Evolutionary conservation across 1,139 yeast genomes (phyloP).

Genomic region (Debaryomyces robertsiae): DNA sequence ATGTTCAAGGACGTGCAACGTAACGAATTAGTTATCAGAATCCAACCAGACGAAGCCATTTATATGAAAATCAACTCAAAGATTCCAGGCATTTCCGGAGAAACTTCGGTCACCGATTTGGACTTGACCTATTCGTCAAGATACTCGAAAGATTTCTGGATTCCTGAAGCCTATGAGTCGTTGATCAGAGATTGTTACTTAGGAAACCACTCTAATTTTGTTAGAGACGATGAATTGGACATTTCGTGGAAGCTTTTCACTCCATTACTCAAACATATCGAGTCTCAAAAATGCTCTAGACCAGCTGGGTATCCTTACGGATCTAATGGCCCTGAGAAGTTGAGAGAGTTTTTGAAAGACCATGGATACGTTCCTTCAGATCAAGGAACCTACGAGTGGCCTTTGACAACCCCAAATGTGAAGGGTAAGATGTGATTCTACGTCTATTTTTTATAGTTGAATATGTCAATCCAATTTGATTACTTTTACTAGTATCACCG

Average conservation of each 20-base stretch:
- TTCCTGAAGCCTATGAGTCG: conserved; percentile 97
- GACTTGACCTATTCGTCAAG: conserved; percentile 84
- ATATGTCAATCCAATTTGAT: not conserved
- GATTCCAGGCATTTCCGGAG: conserved; percentile 86
- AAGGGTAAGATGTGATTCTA: conserved; percentile 35
- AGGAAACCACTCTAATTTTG: conserved; percentile 96
- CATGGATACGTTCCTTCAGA: conserved; percentile 72
- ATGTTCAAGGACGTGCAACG: conserved; percentile 80
- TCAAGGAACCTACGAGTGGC: conserved; percentile 77
- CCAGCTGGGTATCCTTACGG: conserved; percentile 83
- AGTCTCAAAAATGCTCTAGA: conserved; percentile 63
- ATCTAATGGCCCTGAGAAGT: conserved; percentile 78
- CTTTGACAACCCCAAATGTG: conserved; percentile 63
- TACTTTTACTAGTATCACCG: not conserved
- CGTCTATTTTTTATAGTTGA: not conserved
- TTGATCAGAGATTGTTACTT: conserved; percentile 85
- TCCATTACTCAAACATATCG: conserved; percentile 80
- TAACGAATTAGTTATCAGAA: conserved; percentile 89
- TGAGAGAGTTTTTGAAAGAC: conserved; percentile 59
- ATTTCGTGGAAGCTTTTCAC: conserved; percentile 92
- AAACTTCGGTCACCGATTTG: conserved; percentile 82
- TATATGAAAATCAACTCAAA: conserved; percentile 90
- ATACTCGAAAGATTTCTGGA: conserved; percentile 82
- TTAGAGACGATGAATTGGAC: conserved; percentile 96
- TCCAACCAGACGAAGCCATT: conserved; percentile 94